Conservation (phyloP, 2,329 filamentous ascomycete species). For the Monilinia fructicola region DNA sequence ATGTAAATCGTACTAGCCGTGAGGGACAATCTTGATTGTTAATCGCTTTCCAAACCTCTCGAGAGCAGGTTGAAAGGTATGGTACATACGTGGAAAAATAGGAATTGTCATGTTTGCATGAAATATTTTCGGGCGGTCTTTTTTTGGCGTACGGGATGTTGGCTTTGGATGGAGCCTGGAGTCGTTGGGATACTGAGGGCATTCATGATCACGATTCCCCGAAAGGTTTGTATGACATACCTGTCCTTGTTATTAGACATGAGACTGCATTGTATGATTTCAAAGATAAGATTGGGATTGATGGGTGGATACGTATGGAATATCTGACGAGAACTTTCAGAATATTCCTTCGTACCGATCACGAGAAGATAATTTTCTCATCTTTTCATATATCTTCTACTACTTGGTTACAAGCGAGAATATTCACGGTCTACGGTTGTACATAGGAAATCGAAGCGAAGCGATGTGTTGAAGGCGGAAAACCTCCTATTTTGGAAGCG, state of each 20-base stretch:
- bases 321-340: conserved; percentile 1
- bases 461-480: not conserved
- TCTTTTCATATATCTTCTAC: not conserved
- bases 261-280: conserved; percentile 20
- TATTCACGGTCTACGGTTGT: conserved; percentile 4
- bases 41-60: not conserved
- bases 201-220: conserved; percentile 13
- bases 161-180: conserved; percentile 22
- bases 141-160: conserved; percentile 21
- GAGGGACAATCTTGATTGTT: conserved; percentile 15
- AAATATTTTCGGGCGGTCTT: conserved; percentile 14
- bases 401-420: conserved; percentile 3
- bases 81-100: not conserved
- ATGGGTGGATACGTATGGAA: not conserved
- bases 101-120: conserved; percentile 2
- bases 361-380: not conserved
- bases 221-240: conserved; percentile 6
- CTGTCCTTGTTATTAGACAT: conserved; percentile 20
- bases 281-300: conserved; percentile 14
- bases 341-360: not conserved
- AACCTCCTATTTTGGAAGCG: not conserved
- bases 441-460: conserved; percentile 7
- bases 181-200: conserved; percentile 21
- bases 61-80: not conserved
- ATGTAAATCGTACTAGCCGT: conserved; percentile 49